Base-by-base conservation (phyloP, 768 basidiomycete genomes). In the Pulveroboletus ravenelii region DNA sequence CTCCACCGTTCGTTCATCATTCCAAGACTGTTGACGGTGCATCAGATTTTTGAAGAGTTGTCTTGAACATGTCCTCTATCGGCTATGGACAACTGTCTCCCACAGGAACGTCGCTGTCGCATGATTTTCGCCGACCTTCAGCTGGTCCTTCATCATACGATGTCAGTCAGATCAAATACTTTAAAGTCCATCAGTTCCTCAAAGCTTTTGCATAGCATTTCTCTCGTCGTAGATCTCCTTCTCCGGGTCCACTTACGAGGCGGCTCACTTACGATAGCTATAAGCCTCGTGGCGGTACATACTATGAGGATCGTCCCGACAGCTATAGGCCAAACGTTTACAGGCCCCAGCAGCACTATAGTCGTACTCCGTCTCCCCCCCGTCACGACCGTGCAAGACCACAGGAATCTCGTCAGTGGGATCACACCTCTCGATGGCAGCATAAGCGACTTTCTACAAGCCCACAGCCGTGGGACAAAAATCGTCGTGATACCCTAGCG, bases 301-400 rank as follows among this genome's bases (percentile, higher is more conserved):
- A 67, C 41, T 72, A 74, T 57, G 74, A 74, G 48, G 74, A 73
- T 32, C 64, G 70, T 58, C 54, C 70, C 13, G 76, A 73, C 52
- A 66, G 62, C 54, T 78, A 78, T 55, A 68, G 77, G 53, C 74
- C 74, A 69, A 65, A 60, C 30, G 41, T 50, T 20, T 73, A 73
- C 66, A 60, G 70, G 32, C 66, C 69, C 5, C 68, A 65, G 41
- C 64, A 51, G 30, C 51, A 67, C 57, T 72, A 74, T 58, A 72
- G 68, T 51, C 74, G 75, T 58, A 74, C 77, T 40, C 77, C 79
- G 32, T 80, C 78, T 53, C 81, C 80, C 44, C 76, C 81, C 53
- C 70, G 74, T 35, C 76, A 78, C 59, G 71, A 72, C 44, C 62
- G 67, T 43, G 51, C 71, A 44, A 74, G 74, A 52, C 56, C 64